These are phyloP conservation scores for Suillus weaverae DNA, from an alignment of 768 basidiomycete genomes.

Conservation along the genomic window DNA sequence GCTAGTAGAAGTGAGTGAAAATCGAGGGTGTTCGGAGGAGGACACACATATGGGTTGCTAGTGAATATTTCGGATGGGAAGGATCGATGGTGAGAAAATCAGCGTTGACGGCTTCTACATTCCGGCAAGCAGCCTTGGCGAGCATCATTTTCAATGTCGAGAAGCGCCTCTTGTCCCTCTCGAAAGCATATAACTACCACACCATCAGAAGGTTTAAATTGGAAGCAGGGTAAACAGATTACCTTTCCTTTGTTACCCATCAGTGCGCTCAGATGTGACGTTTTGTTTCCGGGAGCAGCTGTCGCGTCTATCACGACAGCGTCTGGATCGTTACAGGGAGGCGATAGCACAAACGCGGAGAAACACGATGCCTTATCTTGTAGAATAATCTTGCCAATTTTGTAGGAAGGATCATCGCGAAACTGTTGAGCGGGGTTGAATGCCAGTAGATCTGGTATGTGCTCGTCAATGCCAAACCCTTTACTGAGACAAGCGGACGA, in stretches of 20 bases:
- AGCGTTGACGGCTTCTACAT: slow-evolving; percentile 69
- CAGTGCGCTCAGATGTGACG: slow-evolving; percentile 87
- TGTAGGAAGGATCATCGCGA: slow-evolving; percentile 71
- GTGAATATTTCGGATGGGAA: slow-evolving; percentile 53
- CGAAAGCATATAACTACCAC: slow-evolving; percentile 79
- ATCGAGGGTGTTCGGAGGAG: background rate
- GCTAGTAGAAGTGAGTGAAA: slow-evolving; percentile 38
- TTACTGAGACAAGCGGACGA: slow-evolving; percentile 39
- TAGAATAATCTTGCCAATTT: slow-evolving; percentile 79
- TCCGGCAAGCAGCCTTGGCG: slow-evolving; percentile 76
- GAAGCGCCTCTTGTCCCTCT: slow-evolving; percentile 81
- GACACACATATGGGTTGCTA: slow-evolving; percentile 85
- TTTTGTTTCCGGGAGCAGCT: slow-evolving; percentile 98
- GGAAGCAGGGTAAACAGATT: slow-evolving; percentile 15
- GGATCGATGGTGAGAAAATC: slow-evolving; percentile 89
- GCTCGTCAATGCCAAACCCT: slow-evolving; percentile 70
- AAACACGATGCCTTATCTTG: slow-evolving; percentile 99
- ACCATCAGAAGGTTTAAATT: background rate
- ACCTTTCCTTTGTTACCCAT: slow-evolving; percentile 85
- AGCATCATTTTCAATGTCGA: slow-evolving; percentile 85
- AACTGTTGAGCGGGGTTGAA: slow-evolving; percentile 71
- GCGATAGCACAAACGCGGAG: slow-evolving; percentile 84
- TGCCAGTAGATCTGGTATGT: slow-evolving; percentile 79
- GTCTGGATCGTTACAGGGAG: slow-evolving; percentile 49
- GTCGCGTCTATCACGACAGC: slow-evolving; percentile 87